A percentile compares a stretch with the other conserved stretches of the same genome.
Conservation (phyloP, 352 stramenopile species). For the Phytophthora rubi region DNA sequence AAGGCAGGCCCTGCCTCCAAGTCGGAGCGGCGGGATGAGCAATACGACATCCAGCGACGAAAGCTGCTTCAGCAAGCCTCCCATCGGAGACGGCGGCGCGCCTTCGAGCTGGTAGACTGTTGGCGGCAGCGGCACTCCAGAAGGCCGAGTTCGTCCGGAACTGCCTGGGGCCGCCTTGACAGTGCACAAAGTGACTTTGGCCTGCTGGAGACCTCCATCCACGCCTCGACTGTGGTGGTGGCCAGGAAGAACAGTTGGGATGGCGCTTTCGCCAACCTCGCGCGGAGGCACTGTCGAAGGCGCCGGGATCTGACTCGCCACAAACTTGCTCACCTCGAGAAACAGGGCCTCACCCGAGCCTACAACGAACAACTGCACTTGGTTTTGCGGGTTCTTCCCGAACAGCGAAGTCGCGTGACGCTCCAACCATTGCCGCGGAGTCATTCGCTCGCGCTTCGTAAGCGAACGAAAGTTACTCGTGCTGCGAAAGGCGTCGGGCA, state of each 20-base stretch:
- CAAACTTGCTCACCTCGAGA: slow-evolving; percentile 65
- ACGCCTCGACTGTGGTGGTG: slow-evolving; percentile 10
- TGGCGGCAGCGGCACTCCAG: slow-evolving; percentile 13
- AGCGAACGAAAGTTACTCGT: slow-evolving; percentile 63
- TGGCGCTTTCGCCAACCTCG: slow-evolving; percentile 52
- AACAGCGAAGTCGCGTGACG: slow-evolving; percentile 46
- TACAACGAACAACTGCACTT: slow-evolving; percentile 85
- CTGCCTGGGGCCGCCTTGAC: slow-evolving; percentile 53
- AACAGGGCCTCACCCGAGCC: slow-evolving; percentile 76
- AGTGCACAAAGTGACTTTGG: slow-evolving; percentile 76
- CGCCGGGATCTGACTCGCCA: slow-evolving; percentile 68
- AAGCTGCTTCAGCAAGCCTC: slow-evolving; percentile 63
- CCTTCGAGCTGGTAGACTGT: slow-evolving; percentile 55
- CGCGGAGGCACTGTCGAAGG: slow-evolving; percentile 35
- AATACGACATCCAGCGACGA: slow-evolving; percentile 71
- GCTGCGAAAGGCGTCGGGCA: slow-evolving; percentile 41
- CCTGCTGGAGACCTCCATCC: slow-evolving; percentile 44
- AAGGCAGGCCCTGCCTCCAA: slow-evolving; percentile 55
- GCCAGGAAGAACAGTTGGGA: slow-evolving; percentile 44
- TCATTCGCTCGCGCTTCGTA: slow-evolving; percentile 50
- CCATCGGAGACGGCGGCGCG: slow-evolving; percentile 50
- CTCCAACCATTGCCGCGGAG: slow-evolving; percentile 58
- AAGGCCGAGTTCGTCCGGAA: slow-evolving; percentile 15
- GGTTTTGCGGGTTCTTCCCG: slow-evolving; percentile 56
- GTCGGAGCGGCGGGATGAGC: slow-evolving; percentile 69